phyloP scores from a whole-genome alignment of 441 rosid species.

The Euphorbia schlechtendalii region DNA sequence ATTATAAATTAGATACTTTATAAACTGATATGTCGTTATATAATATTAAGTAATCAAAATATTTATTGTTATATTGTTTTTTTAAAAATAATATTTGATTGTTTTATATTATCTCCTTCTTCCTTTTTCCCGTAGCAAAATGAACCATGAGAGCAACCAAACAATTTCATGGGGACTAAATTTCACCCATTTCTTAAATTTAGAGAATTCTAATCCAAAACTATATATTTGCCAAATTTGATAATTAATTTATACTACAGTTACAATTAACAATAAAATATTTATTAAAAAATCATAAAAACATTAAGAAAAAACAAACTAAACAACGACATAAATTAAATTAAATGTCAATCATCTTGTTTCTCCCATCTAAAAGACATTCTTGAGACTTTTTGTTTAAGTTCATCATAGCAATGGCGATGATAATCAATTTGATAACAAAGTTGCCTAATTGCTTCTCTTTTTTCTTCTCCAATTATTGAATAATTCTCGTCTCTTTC shows the following conservation, averaged over 20 bases:
- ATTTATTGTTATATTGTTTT: too few relatives aligned
- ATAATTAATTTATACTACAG: not conserved
- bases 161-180: too few relatives aligned
- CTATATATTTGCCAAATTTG: too few relatives aligned
- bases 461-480: conserved; percentile 67
- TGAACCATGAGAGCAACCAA: too few relatives aligned
- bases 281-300: not conserved
- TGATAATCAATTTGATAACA: conserved; percentile 55
- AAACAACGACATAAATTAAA: not conserved
- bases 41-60: too few relatives aligned
- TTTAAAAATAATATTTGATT: too few relatives aligned
- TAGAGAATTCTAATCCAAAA: too few relatives aligned
- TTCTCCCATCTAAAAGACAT: conserved; percentile 19
- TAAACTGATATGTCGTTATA: too few relatives aligned
- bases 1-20: too few relatives aligned
- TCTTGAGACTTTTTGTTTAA: conserved; percentile 35
- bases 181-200: too few relatives aligned
- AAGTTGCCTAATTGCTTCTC: conserved; percentile 81
- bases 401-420: conserved; percentile 33
- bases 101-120: too few relatives aligned
- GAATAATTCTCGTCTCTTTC: conserved; percentile 34
- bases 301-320: not conserved
- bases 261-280: not conserved
- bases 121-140: too few relatives aligned
- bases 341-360: conserved; percentile 5